These are phyloP conservation scores for Dipteronia dyeriana DNA, from an alignment of 345 rosid species.

Conservation along the genomic window DNA sequence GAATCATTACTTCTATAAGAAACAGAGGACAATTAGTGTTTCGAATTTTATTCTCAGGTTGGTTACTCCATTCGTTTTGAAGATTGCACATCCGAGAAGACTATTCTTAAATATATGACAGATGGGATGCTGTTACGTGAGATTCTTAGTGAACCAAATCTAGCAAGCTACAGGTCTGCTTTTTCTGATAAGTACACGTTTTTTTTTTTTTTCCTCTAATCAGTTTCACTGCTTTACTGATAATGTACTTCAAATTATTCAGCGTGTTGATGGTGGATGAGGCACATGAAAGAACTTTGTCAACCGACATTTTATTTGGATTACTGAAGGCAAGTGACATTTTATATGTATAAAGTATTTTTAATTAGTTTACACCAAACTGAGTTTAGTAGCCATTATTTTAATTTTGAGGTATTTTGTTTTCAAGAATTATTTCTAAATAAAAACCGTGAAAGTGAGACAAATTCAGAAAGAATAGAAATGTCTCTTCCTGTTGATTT, in stretches of 20 bases:
- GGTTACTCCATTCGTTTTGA: slow-evolving; percentile 98
- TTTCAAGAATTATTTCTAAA: neutral
- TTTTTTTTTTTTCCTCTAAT: neutral
- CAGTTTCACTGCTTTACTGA: slow-evolving; percentile 15
- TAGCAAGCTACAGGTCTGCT: slow-evolving; percentile 80
- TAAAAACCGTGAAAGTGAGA: neutral
- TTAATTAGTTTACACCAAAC: neutral
- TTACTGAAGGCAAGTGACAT: slow-evolving; percentile 73
- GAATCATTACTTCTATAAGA: slow-evolving; percentile 7
- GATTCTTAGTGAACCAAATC: slow-evolving; percentile 92
- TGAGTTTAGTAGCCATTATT: neutral
- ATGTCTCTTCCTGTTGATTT: neutral
- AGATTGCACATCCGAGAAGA: slow-evolving; percentile 97
- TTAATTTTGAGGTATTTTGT: neutral
- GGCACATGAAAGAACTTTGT: slow-evolving; percentile 98
- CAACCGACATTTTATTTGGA: slow-evolving; percentile 95
- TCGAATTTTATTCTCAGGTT: slow-evolving; percentile 49
- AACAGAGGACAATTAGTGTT: slow-evolving; percentile 14
- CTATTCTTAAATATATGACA: slow-evolving; percentile 90
- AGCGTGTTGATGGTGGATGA: slow-evolving; percentile 97
- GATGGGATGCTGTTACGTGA: slow-evolving; percentile 97
- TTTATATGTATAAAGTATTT: slow-evolving; percentile 7
- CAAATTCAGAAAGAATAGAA: neutral
- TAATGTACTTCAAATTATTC: slow-evolving; percentile 30
- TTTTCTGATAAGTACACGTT: neutral